Conservation (phyloP, 2,329 filamentous ascomycete species). For the Penicillium sp. region DNA sequence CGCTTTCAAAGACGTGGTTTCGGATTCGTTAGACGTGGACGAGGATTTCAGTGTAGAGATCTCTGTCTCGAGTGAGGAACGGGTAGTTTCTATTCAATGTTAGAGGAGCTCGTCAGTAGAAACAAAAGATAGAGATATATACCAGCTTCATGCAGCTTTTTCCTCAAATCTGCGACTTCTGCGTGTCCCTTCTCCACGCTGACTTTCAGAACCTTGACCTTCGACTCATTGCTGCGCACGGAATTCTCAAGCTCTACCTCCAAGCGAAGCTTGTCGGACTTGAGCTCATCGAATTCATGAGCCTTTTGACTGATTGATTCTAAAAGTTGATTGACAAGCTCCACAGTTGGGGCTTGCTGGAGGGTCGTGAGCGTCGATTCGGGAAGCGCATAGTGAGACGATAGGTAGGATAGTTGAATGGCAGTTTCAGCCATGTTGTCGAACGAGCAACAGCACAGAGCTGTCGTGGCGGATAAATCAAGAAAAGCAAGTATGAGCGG, state of each 20-base stretch:
- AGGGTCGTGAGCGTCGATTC: conserved; percentile 58
- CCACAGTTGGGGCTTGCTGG: conserved; percentile 64
- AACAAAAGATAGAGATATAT: conserved; percentile 19
- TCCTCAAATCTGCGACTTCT: conserved; percentile 77
- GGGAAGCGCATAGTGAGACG: conserved; percentile 58
- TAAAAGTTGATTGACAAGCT: conserved; percentile 74
- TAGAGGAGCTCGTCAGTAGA: conserved; percentile 13
- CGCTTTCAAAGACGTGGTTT: conserved; percentile 71
- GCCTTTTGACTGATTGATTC: conserved; percentile 74
- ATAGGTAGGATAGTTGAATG: conserved; percentile 60
- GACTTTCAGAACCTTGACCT: conserved; percentile 76
- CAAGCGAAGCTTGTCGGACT: conserved; percentile 81
- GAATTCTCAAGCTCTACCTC: conserved; percentile 94
- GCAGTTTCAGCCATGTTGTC: conserved; percentile 55
- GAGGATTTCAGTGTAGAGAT: conserved; percentile 75
- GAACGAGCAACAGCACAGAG: conserved; percentile 17
- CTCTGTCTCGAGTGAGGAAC: conserved; percentile 76
- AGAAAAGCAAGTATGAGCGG: conserved; percentile 5
- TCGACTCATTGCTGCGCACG: conserved; percentile 77
- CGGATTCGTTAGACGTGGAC: conserved; percentile 64
- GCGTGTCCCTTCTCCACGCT: conserved; percentile 80
- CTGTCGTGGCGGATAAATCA: conserved; percentile 9
- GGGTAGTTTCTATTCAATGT: conserved; percentile 64
- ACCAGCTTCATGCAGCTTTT: conserved; percentile 83
- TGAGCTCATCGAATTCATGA: conserved; percentile 76